Conservation (phyloP, 148 eudicot species). For the Drosera capensis region DNA sequence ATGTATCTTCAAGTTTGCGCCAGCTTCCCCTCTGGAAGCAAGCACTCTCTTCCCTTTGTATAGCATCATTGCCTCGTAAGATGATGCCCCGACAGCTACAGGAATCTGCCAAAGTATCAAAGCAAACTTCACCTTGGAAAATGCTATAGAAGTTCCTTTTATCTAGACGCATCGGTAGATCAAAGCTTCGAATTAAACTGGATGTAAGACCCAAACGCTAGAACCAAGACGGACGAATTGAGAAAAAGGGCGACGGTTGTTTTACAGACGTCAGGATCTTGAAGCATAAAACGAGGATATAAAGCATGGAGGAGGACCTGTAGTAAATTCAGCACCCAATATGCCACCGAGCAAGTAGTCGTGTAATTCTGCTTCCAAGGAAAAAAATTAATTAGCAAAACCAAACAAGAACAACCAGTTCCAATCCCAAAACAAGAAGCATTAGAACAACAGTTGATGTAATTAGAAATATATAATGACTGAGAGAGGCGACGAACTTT, state of each 20-base stretch:
- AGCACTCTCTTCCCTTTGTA: slow-evolving; percentile 43
- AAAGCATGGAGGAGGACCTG: slow-evolving; percentile 28
- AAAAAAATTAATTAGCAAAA: background rate
- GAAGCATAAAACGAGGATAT: background rate
- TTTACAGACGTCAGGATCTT: background rate
- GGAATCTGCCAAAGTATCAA: slow-evolving; percentile 21
- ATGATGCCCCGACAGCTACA: slow-evolving; percentile 38
- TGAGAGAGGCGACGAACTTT: slow-evolving; percentile 14
- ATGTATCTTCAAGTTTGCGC: slow-evolving; percentile 15
- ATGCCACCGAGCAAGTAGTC: slow-evolving; percentile 31
- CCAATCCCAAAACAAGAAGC: background rate
- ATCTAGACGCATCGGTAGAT: too few relatives aligned
- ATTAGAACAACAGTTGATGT: background rate
- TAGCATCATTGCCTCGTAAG: slow-evolving; percentile 34
- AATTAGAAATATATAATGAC: background rate
- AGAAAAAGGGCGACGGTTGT: background rate
- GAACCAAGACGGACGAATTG: background rate
- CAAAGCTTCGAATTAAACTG: too few relatives aligned
- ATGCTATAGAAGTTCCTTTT: too few relatives aligned
- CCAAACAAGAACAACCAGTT: background rate
- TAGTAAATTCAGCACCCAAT: slow-evolving; percentile 31
- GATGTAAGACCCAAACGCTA: background rate
- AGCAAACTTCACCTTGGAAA: background rate
- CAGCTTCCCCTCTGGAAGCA: slow-evolving; percentile 30
- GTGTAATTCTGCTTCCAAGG: slow-evolving; percentile 25